These are phyloP conservation scores for Orbilia brochopaga DNA, from an alignment of 2,329 filamentous ascomycete genomes.

Conservation along the genomic window DNA sequence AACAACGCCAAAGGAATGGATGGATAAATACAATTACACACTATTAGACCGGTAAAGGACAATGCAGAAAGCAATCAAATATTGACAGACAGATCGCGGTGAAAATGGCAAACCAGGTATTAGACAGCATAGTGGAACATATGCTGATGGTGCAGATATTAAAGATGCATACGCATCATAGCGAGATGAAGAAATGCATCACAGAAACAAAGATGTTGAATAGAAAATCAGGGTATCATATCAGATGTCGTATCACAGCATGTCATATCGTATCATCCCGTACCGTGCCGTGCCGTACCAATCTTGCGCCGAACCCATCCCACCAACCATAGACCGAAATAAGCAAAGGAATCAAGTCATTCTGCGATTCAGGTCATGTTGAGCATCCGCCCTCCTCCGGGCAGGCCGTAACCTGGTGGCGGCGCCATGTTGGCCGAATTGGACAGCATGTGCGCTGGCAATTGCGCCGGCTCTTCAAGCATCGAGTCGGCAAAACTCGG, in stretches of 20 bases:
- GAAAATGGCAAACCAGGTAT: no score
- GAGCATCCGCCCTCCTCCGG: conserved; percentile 18
- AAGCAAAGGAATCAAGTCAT: neutral
- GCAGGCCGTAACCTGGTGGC: conserved; percentile 39
- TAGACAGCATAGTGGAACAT: no score
- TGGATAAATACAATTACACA: no score
- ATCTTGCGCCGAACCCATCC: neutral
- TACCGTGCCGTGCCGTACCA: neutral
- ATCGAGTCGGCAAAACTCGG: conserved; percentile 35
- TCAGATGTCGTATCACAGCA: neutral
- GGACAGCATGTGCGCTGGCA: conserved; percentile 47
- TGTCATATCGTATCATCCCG: neutral
- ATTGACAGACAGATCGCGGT: no score
- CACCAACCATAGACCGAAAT: neutral
- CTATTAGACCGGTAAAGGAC: no score
- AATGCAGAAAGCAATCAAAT: no score
- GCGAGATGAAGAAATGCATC: neutral
- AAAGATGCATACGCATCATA: no score
- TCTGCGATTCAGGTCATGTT: conserved; percentile 22
- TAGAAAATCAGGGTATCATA: neutral
- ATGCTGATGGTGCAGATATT: no score
- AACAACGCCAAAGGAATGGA: no score
- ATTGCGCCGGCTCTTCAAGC: conserved; percentile 28
- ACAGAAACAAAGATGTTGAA: neutral
- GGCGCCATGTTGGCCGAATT: conserved; percentile 44